These are phyloP conservation scores for Uncinocarpus reesii DNA, from an alignment of 2,329 filamentous ascomycete genomes.

Conservation along the genomic window DNA sequence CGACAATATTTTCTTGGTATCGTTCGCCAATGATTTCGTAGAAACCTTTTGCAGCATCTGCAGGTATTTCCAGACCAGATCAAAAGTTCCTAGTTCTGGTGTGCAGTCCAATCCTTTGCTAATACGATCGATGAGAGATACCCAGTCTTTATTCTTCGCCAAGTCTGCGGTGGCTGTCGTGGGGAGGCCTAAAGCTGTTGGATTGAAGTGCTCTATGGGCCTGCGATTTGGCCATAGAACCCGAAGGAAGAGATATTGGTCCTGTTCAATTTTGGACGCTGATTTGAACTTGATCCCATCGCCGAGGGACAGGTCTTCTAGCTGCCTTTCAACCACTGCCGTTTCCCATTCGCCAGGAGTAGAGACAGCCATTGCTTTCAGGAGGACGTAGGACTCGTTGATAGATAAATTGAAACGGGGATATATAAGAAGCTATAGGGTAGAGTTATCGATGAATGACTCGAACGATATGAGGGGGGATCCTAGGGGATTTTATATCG, in stretches of 20 bases:
- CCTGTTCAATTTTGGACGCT: constrained; percentile 12
- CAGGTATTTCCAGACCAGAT: neutral
- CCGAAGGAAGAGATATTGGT: constrained; percentile 13
- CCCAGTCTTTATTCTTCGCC: neutral
- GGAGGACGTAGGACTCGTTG: no score
- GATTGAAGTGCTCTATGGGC: neutral
- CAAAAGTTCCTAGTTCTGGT: neutral
- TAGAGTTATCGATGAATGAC: no score
- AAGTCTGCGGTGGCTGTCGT: neutral
- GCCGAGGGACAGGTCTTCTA: neutral
- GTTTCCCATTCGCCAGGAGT: neutral
- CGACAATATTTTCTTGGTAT: neutral
- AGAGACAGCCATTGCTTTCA: neutral
- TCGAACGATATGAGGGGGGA: no score
- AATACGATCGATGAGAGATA: neutral
- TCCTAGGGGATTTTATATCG: no score
- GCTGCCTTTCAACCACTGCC: neutral
- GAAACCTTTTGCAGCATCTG: neutral
- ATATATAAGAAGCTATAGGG: no score
- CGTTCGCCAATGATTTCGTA: neutral
- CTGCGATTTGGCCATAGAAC: constrained; percentile 6
- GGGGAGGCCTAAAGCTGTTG: neutral
- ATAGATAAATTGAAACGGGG: no score
- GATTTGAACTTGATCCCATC: constrained; percentile 1
- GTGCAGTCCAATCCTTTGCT: neutral